Conservation (phyloP, 164 flowering plant genomes). For the Echeveria elegans region DNA sequence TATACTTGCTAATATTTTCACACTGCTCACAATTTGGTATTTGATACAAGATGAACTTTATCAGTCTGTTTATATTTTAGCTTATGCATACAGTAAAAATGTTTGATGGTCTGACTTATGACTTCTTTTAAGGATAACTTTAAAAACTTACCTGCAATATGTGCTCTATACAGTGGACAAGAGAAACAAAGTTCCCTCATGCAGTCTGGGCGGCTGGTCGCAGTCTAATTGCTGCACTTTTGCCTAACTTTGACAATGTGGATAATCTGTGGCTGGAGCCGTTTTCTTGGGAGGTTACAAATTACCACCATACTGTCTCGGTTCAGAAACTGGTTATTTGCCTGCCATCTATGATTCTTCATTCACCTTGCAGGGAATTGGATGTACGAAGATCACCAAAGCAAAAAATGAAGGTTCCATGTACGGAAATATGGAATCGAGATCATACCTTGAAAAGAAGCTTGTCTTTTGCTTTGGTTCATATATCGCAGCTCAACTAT, state of each 20-base stretch:
- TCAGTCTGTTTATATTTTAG: background rate
- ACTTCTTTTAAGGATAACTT: background rate
- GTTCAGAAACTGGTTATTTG: background rate
- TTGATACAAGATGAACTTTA: background rate
- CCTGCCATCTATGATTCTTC: background rate
- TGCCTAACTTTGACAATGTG: constrained; percentile 87
- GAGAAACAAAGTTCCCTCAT: constrained; percentile 85
- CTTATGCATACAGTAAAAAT: background rate
- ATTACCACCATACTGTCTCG: background rate
- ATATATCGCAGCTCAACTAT: constrained; percentile 65
- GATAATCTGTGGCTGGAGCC: constrained; percentile 94
- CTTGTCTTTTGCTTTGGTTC: constrained; percentile 98
- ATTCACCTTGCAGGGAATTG: constrained; percentile 57
- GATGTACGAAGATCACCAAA: constrained; percentile 84
- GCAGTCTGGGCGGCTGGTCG: constrained; percentile 99
- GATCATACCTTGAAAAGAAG: constrained; percentile 84
- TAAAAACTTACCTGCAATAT: background rate
- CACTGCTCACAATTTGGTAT: background rate
- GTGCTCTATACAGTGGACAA: constrained; percentile 55
- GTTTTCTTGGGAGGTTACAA: constrained; percentile 81
- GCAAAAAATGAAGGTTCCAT: constrained; percentile 56
- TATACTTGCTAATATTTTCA: background rate
- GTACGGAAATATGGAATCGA: constrained; percentile 69
- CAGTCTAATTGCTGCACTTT: constrained; percentile 68
- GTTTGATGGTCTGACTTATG: background rate